Conservation (phyloP, 768 basidiomycete species). For the Botryobasidium botryosum region DNA sequence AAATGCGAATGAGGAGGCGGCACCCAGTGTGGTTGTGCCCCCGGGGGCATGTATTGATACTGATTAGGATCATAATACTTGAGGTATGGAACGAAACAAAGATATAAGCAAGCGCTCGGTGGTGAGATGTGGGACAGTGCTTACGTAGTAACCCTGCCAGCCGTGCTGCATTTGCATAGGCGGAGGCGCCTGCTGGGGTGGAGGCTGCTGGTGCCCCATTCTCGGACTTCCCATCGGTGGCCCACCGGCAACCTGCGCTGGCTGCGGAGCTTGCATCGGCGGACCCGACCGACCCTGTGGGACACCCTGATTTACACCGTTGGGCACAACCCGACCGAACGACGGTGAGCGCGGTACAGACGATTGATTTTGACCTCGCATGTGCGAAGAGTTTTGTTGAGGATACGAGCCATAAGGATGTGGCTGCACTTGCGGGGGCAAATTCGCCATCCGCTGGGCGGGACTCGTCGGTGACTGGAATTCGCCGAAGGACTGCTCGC, state of each 20-base stretch:
- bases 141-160: background rate
- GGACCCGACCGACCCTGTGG: background rate
- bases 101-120: too few species aligned
- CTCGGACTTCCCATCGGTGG: background rate
- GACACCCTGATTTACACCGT: background rate
- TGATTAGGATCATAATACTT: slow-evolving; percentile 1
- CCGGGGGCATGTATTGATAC: background rate
- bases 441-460: background rate
- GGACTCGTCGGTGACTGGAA: background rate
- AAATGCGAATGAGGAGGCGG: too few species aligned
- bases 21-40: too few species aligned
- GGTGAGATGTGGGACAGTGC: too few species aligned
- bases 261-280: background rate
- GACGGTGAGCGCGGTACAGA: slow-evolving; percentile 31
- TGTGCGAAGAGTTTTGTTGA: slow-evolving; percentile 23
- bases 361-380: slow-evolving; percentile 25
- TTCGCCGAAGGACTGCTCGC: slow-evolving; percentile 27
- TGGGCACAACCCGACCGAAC: background rate
- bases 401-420: slow-evolving; percentile 18
- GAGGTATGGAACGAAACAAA: too few species aligned
- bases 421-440: slow-evolving; percentile 29
- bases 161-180: background rate
- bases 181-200: background rate
- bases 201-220: slow-evolving; percentile 3
- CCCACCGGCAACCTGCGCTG: background rate